These are phyloP conservation scores for Geopyxis carbonaria DNA, from an alignment of 495 filamentous ascomycete species.

Conservation along the genomic window DNA sequence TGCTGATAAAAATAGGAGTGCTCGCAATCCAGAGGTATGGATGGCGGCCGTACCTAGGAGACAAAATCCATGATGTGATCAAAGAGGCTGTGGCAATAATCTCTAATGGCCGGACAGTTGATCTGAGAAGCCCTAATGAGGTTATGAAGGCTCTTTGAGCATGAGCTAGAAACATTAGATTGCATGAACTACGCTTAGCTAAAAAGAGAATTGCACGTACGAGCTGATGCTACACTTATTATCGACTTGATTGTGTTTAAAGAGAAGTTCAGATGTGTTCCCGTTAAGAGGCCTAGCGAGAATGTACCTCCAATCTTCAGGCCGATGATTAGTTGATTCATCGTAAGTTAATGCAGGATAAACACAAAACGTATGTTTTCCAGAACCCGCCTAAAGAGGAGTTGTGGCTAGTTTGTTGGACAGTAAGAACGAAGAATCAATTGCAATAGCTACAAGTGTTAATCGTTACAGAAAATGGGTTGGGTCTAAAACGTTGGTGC, in stretches of 20 bases:
- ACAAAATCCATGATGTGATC: constrained; percentile 41
- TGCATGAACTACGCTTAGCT: constrained; percentile 32
- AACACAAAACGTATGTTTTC: no score
- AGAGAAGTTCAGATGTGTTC: constrained; percentile 23
- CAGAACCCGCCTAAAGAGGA: no score
- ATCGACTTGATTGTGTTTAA: constrained; percentile 19
- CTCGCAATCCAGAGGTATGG: constrained; percentile 50
- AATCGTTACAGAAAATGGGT: no score
- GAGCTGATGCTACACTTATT: constrained; percentile 17
- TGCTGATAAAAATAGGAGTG: constrained; percentile 29
- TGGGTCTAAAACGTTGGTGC: no score
- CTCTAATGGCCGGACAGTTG: constrained; percentile 33
- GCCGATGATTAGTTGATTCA: constrained; percentile 9
- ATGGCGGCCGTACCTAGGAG: constrained; percentile 41
- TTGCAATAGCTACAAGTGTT: no score
- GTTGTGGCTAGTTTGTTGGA: no score
- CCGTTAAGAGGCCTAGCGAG: constrained; percentile 49
- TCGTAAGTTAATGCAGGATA: background rate
- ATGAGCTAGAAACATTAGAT: constrained; percentile 44
- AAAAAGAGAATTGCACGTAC: constrained; percentile 11
- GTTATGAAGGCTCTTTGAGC: constrained; percentile 37
- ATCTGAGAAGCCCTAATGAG: constrained; percentile 36
- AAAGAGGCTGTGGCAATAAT: constrained; percentile 37
- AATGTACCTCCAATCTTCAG: constrained; percentile 55
- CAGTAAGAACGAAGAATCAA: no score